Base-by-base conservation (phyloP, 2,329 filamentous ascomycete genomes). In the Phialocephala sp. region DNA sequence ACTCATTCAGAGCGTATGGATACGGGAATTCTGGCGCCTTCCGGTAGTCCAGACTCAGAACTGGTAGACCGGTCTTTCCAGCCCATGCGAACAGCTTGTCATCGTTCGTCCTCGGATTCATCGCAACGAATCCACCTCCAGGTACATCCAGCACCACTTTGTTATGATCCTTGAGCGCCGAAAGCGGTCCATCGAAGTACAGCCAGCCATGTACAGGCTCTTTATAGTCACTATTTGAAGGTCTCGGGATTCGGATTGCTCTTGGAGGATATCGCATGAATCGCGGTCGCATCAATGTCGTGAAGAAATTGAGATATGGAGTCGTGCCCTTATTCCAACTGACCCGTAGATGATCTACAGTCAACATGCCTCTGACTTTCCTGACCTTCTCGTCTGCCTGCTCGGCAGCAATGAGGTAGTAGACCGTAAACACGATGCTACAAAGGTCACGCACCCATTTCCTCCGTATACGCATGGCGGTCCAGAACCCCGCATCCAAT, bases 401-500 rank as follows among this genome's bases (percentile, higher is more conserved):
- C 78, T 98, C 94, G 0, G 95, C 93, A 15, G 94, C 93, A 62
- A 98, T 86, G 69, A 99, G 83, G 77, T 99, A 99, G 79, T 97
- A 99, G 12, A 91, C 76, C 0, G 92, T 92, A 78, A 97, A 98
- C 56, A 92, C 82, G 22, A 98, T 83, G 75, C 92, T 93, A 11
- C 91, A 87, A 15, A 97, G 76, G 76, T 98, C 94, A 45, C 93
- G 85, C 50, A 97, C 72, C 87, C 91, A 94, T 73, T 91, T 93
- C 57, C 83, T 83, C 64, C 87, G 87, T 69, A 99, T 94, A 73
- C 89, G 90, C 95, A 99, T 99, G 39, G 95, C 95, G 0, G 93
- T 97, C 95, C 95, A 99, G 78, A 97, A 99, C 1, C 95, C 95
- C 6, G 95, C 95, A 74, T 99, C 95, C 67, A 99, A 80, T 0